These are phyloP conservation scores for Viridothelium virens DNA, from an alignment of 495 filamentous ascomycete genomes.

Conservation along the genomic window DNA sequence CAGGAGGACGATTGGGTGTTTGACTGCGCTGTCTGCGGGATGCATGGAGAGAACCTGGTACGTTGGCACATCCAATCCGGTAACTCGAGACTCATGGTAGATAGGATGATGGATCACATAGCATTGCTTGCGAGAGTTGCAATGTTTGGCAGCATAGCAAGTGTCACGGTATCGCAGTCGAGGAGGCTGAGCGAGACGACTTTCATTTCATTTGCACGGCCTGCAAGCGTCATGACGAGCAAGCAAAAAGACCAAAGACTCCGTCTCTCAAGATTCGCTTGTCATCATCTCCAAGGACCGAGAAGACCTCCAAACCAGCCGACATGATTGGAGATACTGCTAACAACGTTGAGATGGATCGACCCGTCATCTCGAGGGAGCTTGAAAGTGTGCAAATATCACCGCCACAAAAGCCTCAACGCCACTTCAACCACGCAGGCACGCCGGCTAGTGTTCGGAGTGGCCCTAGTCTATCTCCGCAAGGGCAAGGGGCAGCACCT, in stretches of 20 bases:
- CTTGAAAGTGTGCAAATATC: slow-evolving; percentile 27
- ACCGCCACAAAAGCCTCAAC: slow-evolving; percentile 14
- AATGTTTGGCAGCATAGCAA: slow-evolving; percentile 94
- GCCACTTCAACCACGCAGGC: slow-evolving; percentile 9
- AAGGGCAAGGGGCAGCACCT: slow-evolving; percentile 30
- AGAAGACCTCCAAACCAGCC: slow-evolving; percentile 19
- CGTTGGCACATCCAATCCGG: background rate
- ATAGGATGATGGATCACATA: slow-evolving; percentile 84
- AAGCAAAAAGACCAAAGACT: slow-evolving; percentile 59
- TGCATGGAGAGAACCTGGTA: slow-evolving; percentile 73
- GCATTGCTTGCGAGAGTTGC: slow-evolving; percentile 89
- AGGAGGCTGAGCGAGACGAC: slow-evolving; percentile 73
- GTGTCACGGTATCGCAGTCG: slow-evolving; percentile 70
- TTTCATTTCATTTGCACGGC: slow-evolving; percentile 81
- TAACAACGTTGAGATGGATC: slow-evolving; percentile 29
- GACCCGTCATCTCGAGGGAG: slow-evolving; percentile 23
- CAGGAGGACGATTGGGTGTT: slow-evolving; percentile 89
- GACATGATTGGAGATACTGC: slow-evolving; percentile 12
- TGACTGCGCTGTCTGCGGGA: slow-evolving; percentile 80
- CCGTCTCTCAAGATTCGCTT: slow-evolving; percentile 58
- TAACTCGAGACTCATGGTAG: slow-evolving; percentile 19
- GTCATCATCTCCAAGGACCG: slow-evolving; percentile 35
- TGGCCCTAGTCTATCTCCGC: slow-evolving; percentile 34
- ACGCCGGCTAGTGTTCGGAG: slow-evolving; percentile 26
- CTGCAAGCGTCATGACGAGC: slow-evolving; percentile 62